Base-by-base conservation (phyloP, 768 basidiomycete genomes). In the Leccinellum albellum region DNA sequence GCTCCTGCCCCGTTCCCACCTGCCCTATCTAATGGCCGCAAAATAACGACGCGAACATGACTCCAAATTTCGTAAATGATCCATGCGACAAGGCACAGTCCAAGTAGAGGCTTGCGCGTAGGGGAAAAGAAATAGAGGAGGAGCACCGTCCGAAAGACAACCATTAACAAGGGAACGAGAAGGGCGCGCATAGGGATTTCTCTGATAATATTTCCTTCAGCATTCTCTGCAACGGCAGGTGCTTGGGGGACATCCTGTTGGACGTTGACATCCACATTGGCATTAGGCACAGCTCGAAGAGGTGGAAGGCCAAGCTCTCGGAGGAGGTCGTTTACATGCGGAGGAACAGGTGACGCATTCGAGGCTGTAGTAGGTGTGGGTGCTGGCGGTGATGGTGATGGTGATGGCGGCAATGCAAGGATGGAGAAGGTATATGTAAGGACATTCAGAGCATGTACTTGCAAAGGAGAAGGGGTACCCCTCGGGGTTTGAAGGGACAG, bases 41-140 rank as follows among this genome's bases (percentile, higher is more conserved):
- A 61, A 21, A 79, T 59, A 42, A 75, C 72, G 31, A 70, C 78
- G 37, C 85, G 79, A 56, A 90, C 79, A 24, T 85, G 85, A 51
- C 79, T 81, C 87, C 87, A 89, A 32, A 87, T 83, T 69, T 91
- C 89, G 67, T 88, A 91, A 24, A 86, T 54, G 69, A 88, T 82
- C 87, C 87, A 90, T 2, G 77, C 81, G 23, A 85, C 71, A 29
- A 91, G 78, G 55, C 89, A 72, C 37, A 88, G 61, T 33, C 83
- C 86, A 57, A 90, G 80, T 20, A 90, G 67, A 6, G 89, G 89
- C 54, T 88, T 87, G 61, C 86, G 79, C 7, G 86, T 79, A 0
- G 89, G 89, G 4, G 86, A 85, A 64, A 91, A 85, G 69, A 91
- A 89, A 70, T 90, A 91, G 3, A 91, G 76, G 28, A 91, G 74